Base-by-base conservation (phyloP, 768 basidiomycete species). In the Punctularia strigosozonata region DNA sequence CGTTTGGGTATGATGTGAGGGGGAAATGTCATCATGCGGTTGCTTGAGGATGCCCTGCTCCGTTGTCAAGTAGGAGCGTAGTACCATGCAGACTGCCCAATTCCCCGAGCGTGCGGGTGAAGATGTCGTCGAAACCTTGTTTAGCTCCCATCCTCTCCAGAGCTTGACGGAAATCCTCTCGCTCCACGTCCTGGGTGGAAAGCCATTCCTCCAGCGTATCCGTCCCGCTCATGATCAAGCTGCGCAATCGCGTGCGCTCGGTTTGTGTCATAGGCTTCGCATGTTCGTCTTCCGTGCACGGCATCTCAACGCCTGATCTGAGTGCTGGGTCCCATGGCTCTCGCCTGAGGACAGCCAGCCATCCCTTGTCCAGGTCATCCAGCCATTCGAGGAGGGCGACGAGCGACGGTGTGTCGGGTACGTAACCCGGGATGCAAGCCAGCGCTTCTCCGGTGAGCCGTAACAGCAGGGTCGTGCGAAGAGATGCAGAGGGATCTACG, bases 171-270 rank as follows among this genome's bases (percentile, higher is more conserved):
- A 61, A 48, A 28, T 56, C 55, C 38, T 54, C 40, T 10, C 37
- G 47, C 21, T 49, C 50, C 4, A 51, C 51, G 3, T 46, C 56
- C 37, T 55, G 50, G 21, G 49, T 50, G 4, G 59, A 49, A 31
- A 85, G 44, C 83, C 83, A 88, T 44, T 81, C 81, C 46, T 86
- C 84, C 31, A 88, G 50, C 6, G 54, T 61, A 8, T 71, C 66
- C 20, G 72, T 67, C 0, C 77, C 80, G 1, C 66, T 62, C 3
- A 82, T 58, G 22, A 87, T 61, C 35, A 87, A 49, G 46, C 83
- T 85, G 28, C 71, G 62, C 19, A 87, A 53, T n/a, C 84, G 65
- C 10, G 80, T 77, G 23, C 73, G 58, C 45, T 87, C 85, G 4
- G 85, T 88, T 48, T 80, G 77, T 41, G 62, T 82, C 33, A 75